These are phyloP conservation scores for Cucumis cinereus DNA, from an alignment of 306 rosid genomes.

Conservation along the genomic window DNA sequence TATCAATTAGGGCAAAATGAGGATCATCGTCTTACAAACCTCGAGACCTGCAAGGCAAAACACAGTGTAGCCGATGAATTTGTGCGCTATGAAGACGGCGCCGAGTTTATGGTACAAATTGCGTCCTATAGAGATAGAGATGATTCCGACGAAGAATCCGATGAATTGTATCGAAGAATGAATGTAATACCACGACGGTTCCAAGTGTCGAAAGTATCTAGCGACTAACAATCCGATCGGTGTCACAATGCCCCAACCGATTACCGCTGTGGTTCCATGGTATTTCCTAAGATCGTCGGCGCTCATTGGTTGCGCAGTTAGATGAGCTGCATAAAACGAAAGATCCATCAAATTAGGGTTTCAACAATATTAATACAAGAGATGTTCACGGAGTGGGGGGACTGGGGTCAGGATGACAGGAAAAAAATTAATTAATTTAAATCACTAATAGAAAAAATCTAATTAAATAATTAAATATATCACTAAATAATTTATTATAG, in stretches of 20 bases:
- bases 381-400: too few species aligned
- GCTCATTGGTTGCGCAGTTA: background rate
- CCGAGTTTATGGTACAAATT: background rate
- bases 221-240: background rate
- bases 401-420: too few species aligned
- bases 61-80: background rate
- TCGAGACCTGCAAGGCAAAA: background rate
- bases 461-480: too few species aligned
- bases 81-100: background rate
- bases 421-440: too few species aligned
- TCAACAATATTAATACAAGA: background rate
- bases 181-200: constrained; percentile 10
- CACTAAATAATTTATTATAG: too few species aligned
- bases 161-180: constrained; percentile 10
- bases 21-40: background rate
- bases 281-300: background rate
- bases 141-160: constrained; percentile 2
- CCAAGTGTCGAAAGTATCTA: background rate
- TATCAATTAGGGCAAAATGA: background rate
- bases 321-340: background rate
- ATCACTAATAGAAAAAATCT: too few species aligned
- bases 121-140: background rate
- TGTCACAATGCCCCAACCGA: constrained; percentile 9
- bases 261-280: constrained; percentile 4
- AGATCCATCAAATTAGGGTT: background rate